phyloP scores from a whole-genome alignment of 164 flowering plant genomes.

The Macadamia tetraphylla region DNA sequence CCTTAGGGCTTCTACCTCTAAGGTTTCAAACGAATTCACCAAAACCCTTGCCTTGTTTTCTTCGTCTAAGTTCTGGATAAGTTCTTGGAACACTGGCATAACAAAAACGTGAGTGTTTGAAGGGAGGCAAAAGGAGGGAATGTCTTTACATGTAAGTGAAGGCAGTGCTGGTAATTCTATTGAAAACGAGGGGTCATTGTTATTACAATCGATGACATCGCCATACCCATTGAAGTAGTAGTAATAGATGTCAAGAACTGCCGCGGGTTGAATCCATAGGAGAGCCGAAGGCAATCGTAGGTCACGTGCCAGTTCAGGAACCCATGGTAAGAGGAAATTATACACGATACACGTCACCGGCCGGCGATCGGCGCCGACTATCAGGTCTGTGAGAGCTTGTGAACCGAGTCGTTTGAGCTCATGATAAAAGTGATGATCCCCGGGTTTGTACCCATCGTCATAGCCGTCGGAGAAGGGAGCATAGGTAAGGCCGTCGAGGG shows the following conservation, averaged over 20 bases:
- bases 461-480: no score
- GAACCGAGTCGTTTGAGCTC: no score
- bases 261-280: conserved; percentile 35
- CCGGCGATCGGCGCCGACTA: background rate
- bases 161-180: conserved; percentile 35
- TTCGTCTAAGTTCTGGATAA: conserved; percentile 18
- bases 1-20: conserved; percentile 40
- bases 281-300: conserved; percentile 24
- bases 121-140: conserved; percentile 33
- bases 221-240: conserved; percentile 23
- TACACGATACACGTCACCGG: conserved; percentile 17
- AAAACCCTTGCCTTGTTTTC: conserved; percentile 29
- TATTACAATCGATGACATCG: conserved; percentile 2
- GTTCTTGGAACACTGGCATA: conserved; percentile 10
- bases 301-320: conserved; percentile 26
- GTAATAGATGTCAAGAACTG: conserved; percentile 24
- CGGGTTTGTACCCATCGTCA: no score
- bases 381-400: no score
- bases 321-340: conserved; percentile 27
- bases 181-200: conserved; percentile 1
- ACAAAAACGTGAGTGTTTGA: background rate
- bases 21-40: conserved; percentile 45
- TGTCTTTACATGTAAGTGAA: conserved; percentile 13
- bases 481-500: no score
- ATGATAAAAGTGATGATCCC: no score